phyloP scores from a whole-genome alignment of 306 rosid species.

The Sechiopsis laciniata region DNA sequence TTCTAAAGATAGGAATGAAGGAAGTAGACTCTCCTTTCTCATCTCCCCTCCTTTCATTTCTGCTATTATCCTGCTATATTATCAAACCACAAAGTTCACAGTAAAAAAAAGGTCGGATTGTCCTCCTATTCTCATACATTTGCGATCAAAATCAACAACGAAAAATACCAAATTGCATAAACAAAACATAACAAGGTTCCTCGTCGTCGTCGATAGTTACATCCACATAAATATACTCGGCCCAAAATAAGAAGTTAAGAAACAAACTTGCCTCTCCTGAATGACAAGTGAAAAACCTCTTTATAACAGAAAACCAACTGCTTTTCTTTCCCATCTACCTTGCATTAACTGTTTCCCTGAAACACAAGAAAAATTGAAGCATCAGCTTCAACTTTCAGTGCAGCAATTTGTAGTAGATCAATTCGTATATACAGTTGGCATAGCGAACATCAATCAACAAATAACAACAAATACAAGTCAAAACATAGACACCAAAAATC shows the following conservation, averaged over 20 bases:
- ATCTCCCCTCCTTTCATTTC: constrained; percentile 66
- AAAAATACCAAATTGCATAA: neutral
- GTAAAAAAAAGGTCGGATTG: neutral
- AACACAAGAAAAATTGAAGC: neutral
- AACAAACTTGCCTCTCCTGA: constrained; percentile 51
- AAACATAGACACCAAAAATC: neutral
- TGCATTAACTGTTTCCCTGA: constrained; percentile 42
- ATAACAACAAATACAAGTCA: neutral
- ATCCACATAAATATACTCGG: neutral
- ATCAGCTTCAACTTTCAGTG: neutral
- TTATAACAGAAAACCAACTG: constrained; percentile 86
- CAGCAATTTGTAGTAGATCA: neutral
- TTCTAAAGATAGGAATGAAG: constrained; percentile 70
- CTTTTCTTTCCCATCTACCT: constrained; percentile 88
- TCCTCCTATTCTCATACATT: constrained; percentile 3
- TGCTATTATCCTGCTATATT: constrained; percentile 47
- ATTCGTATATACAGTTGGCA: neutral
- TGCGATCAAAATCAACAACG: neutral
- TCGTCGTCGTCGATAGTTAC: neutral
- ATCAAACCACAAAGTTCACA: constrained; percentile 3
- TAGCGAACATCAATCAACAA: neutral
- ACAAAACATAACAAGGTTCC: neutral
- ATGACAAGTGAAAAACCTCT: constrained; percentile 67
- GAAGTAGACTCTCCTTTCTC: constrained; percentile 77
- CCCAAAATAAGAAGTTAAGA: neutral